Base-by-base conservation (phyloP, 352 stramenopile genomes). In the Chloridella minuta region DNA sequence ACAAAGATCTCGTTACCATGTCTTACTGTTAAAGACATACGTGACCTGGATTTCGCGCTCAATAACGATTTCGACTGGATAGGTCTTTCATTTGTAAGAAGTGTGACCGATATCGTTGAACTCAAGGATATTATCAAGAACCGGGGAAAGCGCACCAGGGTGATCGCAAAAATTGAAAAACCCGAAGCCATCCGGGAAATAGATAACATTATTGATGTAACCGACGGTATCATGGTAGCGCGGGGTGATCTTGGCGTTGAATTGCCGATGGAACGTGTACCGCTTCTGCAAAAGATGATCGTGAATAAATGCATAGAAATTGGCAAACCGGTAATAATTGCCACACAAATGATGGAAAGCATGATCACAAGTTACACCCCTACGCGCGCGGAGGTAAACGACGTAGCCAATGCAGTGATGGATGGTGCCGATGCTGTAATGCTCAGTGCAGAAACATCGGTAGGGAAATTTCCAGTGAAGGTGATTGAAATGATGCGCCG, bases 331-430 rank as follows among this genome's bases (percentile, higher is more conserved):
- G 95, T 98, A 0, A 93, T 99, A 86, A 97, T 94, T 16, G 95
- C 95, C 49, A 98, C 96, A 52, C 95, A 99, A 89, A 99, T 99
- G 96, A 91, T 99, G 22, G 96, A 99, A 90, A 97, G 92, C 23
- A 98, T 98, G 95, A 97, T 97, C 88, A 92, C 90, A 80, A 97
- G 96, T 87, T 95, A 95, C 23, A 92, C 95, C 22, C 96, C 96
- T 23, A 99, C 96, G 18, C 95, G 96, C 90, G 96, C 96, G 18
- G 96, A 99, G 89, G 98, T 94, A 89, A 97, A 94, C 49, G 96
- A 99, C 90, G 96, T 99, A 4, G 95, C 95, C 27, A 99, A 99
- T 89, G 95, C 96, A 83, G 95, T 98, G 28, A 90, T 98, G 23
- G 96, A 99, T 88, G 95, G 95, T 86, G 95, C 95, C 83, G 96